Evolutionary conservation across 2,329 filamentous ascomycete genomes (phyloP).

Genomic region (Thelonectria rubi): DNA sequence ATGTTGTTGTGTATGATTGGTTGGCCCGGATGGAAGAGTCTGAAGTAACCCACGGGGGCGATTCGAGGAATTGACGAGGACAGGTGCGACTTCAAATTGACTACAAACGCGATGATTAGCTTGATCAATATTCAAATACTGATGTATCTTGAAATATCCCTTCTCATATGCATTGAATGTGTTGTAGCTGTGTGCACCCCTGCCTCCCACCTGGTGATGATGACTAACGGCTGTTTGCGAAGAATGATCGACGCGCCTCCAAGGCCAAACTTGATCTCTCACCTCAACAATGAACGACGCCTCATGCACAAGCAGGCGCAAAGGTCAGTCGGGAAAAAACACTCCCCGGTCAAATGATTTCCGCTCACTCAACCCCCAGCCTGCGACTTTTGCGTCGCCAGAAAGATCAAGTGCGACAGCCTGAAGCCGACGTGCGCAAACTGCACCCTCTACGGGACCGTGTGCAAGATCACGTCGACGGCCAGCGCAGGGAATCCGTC

Average conservation of each 20-base stretch:
- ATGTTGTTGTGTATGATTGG: neutral
- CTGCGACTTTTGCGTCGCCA: constrained; percentile 51
- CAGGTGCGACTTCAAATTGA: no score
- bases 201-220: neutral
- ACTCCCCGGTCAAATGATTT: rapidly evolving
- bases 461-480: constrained; percentile 38
- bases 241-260: neutral
- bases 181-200: no score
- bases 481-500: neutral
- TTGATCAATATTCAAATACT: no score
- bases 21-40: neutral
- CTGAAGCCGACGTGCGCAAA: constrained; percentile 51
- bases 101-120: no score
- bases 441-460: constrained; percentile 48
- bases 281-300: constrained; percentile 18
- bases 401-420: constrained; percentile 53
- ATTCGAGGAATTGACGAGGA: no score
- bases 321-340: constrained; percentile 20
- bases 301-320: constrained; percentile 30
- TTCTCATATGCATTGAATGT: no score
- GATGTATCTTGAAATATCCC: no score
- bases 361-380: constrained; percentile 16
- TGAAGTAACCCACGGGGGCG: no score
- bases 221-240: neutral
- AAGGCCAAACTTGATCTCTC: neutral